A percentile compares a stretch with the other conserved stretches of the same genome.
Evolutionary conservation across 148 eudicot species (phyloP).

Genomic region (Persicaria tinctoria): DNA sequence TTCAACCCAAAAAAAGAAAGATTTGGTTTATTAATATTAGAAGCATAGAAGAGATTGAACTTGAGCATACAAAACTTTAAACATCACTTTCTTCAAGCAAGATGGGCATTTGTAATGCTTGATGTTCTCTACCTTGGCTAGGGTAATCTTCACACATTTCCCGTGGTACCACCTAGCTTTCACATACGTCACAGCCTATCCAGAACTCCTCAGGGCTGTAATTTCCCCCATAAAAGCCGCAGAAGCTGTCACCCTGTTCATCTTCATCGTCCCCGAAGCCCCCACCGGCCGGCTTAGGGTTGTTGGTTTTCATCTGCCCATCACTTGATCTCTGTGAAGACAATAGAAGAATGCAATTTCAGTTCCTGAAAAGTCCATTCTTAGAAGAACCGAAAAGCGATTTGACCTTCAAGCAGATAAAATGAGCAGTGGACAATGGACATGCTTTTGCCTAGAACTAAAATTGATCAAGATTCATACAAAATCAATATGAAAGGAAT

Average conservation of each 20-base stretch:
- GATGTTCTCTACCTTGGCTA: conserved; percentile 79
- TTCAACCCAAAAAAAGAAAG: too few relatives aligned
- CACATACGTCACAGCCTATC: conserved; percentile 84
- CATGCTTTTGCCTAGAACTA: not conserved
- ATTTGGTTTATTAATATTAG: too few relatives aligned
- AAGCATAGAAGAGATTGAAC: not conserved
- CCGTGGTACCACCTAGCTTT: conserved; percentile 88
- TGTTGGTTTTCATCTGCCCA: conserved; percentile 60
- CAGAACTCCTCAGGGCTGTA: conserved; percentile 89
- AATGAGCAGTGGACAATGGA: too few relatives aligned
- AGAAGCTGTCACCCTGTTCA: conserved; percentile 74
- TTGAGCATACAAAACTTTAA: not conserved
- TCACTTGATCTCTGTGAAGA: conserved; percentile 65
- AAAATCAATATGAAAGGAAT: not conserved
- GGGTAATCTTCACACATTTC: conserved; percentile 80
- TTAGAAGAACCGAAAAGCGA: not conserved
- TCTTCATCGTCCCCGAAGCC: conserved; percentile 66
- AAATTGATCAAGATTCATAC: not conserved
- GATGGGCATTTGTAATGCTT: conserved; percentile 95
- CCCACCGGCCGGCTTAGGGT: conserved; percentile 35
- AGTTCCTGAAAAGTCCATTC: not conserved
- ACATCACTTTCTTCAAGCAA: conserved; percentile 45
- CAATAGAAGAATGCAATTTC: not conserved
- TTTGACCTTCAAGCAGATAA: not conserved
- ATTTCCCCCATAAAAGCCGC: conserved; percentile 77